Percentiles rank a stretch among this genome's conserved stretches.
phyloP scores from a whole-genome alignment of 345 rosid species.

The Populus deltoides region DNA sequence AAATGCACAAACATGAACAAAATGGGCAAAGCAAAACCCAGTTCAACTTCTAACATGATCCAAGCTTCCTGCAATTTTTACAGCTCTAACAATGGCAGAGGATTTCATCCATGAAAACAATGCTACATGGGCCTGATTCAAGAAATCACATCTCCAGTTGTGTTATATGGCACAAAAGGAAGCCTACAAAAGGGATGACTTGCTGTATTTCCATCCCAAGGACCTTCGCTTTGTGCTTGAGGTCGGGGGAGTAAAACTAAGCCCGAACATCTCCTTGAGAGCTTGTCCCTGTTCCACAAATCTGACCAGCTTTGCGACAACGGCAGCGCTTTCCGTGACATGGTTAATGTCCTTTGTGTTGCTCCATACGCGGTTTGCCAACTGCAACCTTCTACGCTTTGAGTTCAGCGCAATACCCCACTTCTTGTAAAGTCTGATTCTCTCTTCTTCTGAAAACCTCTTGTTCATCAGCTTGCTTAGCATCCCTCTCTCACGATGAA shows the following conservation, averaged over 20 bases:
- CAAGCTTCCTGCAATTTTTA: background rate
- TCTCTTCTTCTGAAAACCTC: constrained; percentile 63
- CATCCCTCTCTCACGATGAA: constrained; percentile 65
- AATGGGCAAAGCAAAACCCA: background rate
- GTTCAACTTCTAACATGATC: background rate
- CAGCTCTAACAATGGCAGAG: background rate
- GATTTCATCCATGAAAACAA: background rate
- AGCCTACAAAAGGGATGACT: constrained; percentile 47
- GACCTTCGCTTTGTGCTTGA: constrained; percentile 50
- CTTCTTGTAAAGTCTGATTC: constrained; percentile 60
- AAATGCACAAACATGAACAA: background rate
- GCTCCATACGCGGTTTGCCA: constrained; percentile 71
- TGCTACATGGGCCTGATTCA: background rate
- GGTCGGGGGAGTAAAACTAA: constrained; percentile 72
- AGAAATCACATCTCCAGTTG: constrained; percentile 4
- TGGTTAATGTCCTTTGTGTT: constrained; percentile 54
- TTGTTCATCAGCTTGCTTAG: constrained; percentile 83
- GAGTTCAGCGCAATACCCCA: constrained; percentile 75
- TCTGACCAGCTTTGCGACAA: constrained; percentile 75
- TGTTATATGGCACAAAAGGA: background rate
- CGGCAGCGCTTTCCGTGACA: constrained; percentile 60
- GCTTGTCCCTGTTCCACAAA: constrained; percentile 78
- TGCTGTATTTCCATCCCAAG: constrained; percentile 71
- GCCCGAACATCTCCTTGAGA: constrained; percentile 84
- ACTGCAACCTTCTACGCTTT: constrained; percentile 70